phyloP scores from a whole-genome alignment of 441 rosid species.

The Adansonia madagascariensis region DNA sequence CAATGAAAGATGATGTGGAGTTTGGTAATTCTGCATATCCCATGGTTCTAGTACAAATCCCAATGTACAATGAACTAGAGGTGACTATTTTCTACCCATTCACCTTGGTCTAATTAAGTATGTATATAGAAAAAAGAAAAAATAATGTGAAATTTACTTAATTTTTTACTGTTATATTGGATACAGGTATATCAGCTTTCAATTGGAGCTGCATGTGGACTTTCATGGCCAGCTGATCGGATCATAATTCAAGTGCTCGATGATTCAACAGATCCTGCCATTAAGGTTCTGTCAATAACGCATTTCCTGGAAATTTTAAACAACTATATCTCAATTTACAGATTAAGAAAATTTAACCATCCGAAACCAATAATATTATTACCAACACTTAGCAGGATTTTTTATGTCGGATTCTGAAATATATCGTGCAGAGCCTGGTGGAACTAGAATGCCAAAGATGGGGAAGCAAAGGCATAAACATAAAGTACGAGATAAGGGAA shows the following conservation, averaged over 20 bases:
- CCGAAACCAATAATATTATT: not conserved
- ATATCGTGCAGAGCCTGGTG: slow-evolving; percentile 52
- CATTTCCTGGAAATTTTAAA: not conserved
- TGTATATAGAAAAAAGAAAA: no score
- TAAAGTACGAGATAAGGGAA: slow-evolving; percentile 66
- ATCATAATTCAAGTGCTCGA: slow-evolving; percentile 75
- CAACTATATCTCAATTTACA: not conserved
- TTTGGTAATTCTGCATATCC: slow-evolving; percentile 53
- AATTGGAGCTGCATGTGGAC: slow-evolving; percentile 73
- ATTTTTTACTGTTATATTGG: not conserved
- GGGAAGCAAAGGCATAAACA: slow-evolving; percentile 66
- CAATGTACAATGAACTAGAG: slow-evolving; percentile 77
- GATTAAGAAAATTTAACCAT: no score
- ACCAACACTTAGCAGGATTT: not conserved
- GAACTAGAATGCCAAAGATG: slow-evolving; percentile 62
- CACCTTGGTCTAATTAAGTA: no score
- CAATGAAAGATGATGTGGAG: slow-evolving; percentile 62
- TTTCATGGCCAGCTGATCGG: slow-evolving; percentile 69
- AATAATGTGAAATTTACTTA: no score
- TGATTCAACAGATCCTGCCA: slow-evolving; percentile 64
- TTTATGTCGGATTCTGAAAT: not conserved
- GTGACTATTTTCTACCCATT: no score
- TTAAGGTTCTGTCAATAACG: slow-evolving; percentile 46
- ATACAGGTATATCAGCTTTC: slow-evolving; percentile 72
- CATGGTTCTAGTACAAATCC: slow-evolving; percentile 69